Base-by-base conservation (phyloP, 192 early-diverging fungal species). In the Helicostylum pulchrum region DNA sequence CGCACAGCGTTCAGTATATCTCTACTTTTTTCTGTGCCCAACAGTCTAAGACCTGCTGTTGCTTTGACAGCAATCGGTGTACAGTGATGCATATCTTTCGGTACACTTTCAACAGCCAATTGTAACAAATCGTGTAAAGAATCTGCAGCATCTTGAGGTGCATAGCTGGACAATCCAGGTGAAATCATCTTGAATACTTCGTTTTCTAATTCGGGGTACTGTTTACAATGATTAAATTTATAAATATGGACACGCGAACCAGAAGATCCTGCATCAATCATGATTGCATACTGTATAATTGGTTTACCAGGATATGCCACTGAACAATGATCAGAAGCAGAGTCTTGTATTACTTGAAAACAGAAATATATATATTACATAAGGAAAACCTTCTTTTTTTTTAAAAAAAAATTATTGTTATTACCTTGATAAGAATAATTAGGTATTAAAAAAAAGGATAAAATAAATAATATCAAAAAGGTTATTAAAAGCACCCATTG, bases 211-310 rank as follows among this genome's bases (percentile, higher is more conserved):
- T 88, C 85, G 0, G 94, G 92, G 2, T 81, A 72, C 9, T 78
- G 71, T 60, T 92, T 88, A 78, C 97, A 99, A 77, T 92, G 87
- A 76, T 95, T 94, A 83, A 99, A 99, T 66, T 86, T 82, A 83
- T 97, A 99, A 49, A 95, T 92, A 70, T 99, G 96, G 66, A 99
- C 93, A 19, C 96, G 93, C 8, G 95, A 97, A 42, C 95, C 96
- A 17, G 94, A 95, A 3, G 94, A 96, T 3, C 96, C 96, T 21
- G 96, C 96, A 65, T 99, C 96, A 23, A 99, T 65, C 88, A 99
- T 94, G 17, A 99, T 75, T 34, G 89, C 94, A 76, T 95, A 95
- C 70, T 99, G 93, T 21, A 92, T 73, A 30, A 90, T 73, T 3
- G 90, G 94, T 47, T 83, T 82, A 7, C 83, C 86, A n/a, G 53